Base-by-base conservation (phyloP, 1,284 basidiomycete species). In the Leccinum pseudoinsigne region DNA sequence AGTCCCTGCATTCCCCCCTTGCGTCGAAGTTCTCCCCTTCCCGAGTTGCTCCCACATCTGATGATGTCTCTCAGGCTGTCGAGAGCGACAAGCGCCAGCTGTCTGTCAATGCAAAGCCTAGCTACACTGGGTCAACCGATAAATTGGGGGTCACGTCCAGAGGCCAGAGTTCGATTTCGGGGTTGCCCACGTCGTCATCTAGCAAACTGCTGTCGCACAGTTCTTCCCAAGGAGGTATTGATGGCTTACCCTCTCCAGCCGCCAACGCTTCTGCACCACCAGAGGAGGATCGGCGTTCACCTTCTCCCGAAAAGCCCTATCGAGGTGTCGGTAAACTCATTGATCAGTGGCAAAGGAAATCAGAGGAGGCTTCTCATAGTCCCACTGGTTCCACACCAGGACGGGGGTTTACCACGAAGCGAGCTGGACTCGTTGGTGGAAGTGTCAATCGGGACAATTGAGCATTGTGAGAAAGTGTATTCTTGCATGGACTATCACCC, bases 271-370 rank as follows among this genome's bases (percentile, higher is more conserved):
- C 69, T 18, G 59, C 71, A 38, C 62, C 71, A 14, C 63, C 73
- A n/a, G 74, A 74, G 21, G 80, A 81, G 38, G 72, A 74, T 16
- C 45, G 69, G 55, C 77, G 82, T 18, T 79, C 87, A 16, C 78
- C 87, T 8, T 89, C 89, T 23, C 88, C 89, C 8, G 91, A 93
- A 70, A 82, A 82, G 61, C 87, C 89, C 47, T 93, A 88, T 73
- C 87, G 86, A 71, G 91, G 92, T 55, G 92, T 93, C 55, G 88
- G 90, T 42, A 89, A 82, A n/a, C 40, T n/a, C 40, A 93, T 93
- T 67, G 88, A 92, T 71, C 85, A 92, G 71, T 93, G 91, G 92
- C 89, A 93, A 75, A 84, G 84, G 65, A 92, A 89, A 77, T 85
- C 87, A n/a, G 88, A 87, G 68, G 84, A 84, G 47, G 70, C 73